Evolutionary conservation across 2,329 filamentous ascomycete species (phyloP), one percentile per base, ranked within the genome.

Genomic region (Diplocarpon rosae): DNA sequence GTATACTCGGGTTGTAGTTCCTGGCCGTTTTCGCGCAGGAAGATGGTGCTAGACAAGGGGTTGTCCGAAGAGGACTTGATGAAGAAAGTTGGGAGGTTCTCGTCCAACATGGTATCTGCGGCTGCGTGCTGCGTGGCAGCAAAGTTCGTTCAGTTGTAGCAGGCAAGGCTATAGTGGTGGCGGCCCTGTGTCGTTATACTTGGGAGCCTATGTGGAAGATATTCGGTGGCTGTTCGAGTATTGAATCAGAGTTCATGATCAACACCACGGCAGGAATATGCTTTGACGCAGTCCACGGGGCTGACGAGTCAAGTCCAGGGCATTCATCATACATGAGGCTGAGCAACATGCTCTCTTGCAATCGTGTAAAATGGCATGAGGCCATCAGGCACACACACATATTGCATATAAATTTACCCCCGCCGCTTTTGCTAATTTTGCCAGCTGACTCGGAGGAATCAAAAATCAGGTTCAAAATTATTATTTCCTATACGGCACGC

Each of bases 81-180:
- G 55, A 67, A 72, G 59, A 78, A 80, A 36, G 73, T 87, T 45
- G 89, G 89, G n/a, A 95, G 77, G 64, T 89, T 94, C 63, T 93
- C 86, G 78, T 95, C 88, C 58, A 94, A 75, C 88, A 95, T 95
- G 16, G 39, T 54, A 42, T n/a, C 39, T 41, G 36, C 34, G 24
- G 45, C 41, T 51, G 50, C 49, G 42, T 27, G 45, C 41, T 51
- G 50, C 49, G 42, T 27, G 38, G 34, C 46, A 50, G 52, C 49
- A 50, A 43, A 30, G 17, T 29, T 32, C 29, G 10, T 27, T 27
- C 3, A 29, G 39, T 34, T 45, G 28, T 40, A n/a, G 47, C 34
- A 49, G 24, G 41, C 32, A 39, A 42, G 32, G 27, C 11, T 20
- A 29, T 24, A 24, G 20, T 7, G 7, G 20, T 24, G 3, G 20